Evolutionary conservation across 345 rosid genomes (phyloP).

Genomic region (Eucalyptus pauciflora): DNA sequence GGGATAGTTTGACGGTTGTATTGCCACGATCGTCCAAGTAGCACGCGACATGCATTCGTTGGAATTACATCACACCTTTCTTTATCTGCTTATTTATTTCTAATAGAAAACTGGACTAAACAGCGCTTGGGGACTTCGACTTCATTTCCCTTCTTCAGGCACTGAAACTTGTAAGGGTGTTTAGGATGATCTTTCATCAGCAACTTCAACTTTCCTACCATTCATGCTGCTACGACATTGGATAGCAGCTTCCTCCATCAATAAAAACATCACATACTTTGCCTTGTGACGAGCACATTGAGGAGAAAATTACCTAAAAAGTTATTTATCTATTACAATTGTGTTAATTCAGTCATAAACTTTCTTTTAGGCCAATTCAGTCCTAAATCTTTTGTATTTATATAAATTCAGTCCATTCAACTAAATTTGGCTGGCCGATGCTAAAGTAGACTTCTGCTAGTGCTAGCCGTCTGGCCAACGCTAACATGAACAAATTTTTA

Average conservation of each 20-base stretch:
- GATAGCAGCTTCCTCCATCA: neutral
- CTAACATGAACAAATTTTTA: too few species aligned
- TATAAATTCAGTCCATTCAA: too few species aligned
- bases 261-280: neutral
- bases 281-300: neutral
- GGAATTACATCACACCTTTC: neutral
- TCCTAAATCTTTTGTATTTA: too few species aligned
- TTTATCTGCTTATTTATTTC: neutral
- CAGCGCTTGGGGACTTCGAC: neutral
- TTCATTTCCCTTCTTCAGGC: neutral
- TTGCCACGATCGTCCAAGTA: neutral
- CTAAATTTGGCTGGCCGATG: too few species aligned
- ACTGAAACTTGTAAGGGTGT: neutral
- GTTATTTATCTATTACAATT: too few species aligned
- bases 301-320: neutral
- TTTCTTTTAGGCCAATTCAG: too few species aligned
- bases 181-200: neutral
- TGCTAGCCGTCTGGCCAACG: rapidly evolving
- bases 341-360: too few species aligned
- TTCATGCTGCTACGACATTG: neutral
- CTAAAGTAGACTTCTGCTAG: too few species aligned
- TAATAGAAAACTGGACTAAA: neutral
- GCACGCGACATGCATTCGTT: neutral
- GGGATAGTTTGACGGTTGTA: neutral
- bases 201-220: neutral